Base-by-base conservation (phyloP, 352 stramenopile species). In the Phytophthora quininea region DNA sequence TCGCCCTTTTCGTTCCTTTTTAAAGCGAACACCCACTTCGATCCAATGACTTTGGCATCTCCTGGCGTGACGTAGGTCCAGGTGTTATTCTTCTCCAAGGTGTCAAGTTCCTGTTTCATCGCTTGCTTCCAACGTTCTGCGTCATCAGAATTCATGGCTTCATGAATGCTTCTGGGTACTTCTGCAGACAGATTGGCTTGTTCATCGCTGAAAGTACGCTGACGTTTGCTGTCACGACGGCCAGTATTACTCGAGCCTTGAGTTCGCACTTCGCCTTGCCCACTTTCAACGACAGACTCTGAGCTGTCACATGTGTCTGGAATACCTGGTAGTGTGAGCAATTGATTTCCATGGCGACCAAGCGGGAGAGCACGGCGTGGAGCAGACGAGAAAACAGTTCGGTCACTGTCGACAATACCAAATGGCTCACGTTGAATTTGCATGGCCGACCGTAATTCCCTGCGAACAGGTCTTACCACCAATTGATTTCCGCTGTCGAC, bases 1-100 rank as follows among this genome's bases (percentile, higher is more conserved):
- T 68, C 48, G 30, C 62, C 62, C 10, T 27, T 51, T 29, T 62
- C 48, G 31, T 76, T 51, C 24, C 27, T 35, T 48, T 74, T 71
- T 14, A 51, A 42, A n/a, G 57, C 37, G 19, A 62, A 76, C 0
- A 76, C 46, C 68, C 62, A 69, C 33, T 72, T 68, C 33, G 27
- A 57, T 29, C 50, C 54, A 32, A 74, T 54, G 5, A 52, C 43
- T 48, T 74, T 70, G 4, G 30, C 9, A 3, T 48, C 47, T 42
- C 6, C 40, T 1, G 53, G 50, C 14, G 14, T 27, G 7, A 60
- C 47, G 4, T 60, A 31, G 3, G 24, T 38, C 60, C 60, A 74
- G 3, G 67, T 74, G 14, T 47, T 19, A 32, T 66, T 74, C 12
- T 58, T 8, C 4, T 43, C 5, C n/a, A 37, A 49, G n/a, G 32